phyloP scores from a whole-genome alignment of 2,329 filamentous ascomycete species.

The Drechslerella stenobrocha region DNA sequence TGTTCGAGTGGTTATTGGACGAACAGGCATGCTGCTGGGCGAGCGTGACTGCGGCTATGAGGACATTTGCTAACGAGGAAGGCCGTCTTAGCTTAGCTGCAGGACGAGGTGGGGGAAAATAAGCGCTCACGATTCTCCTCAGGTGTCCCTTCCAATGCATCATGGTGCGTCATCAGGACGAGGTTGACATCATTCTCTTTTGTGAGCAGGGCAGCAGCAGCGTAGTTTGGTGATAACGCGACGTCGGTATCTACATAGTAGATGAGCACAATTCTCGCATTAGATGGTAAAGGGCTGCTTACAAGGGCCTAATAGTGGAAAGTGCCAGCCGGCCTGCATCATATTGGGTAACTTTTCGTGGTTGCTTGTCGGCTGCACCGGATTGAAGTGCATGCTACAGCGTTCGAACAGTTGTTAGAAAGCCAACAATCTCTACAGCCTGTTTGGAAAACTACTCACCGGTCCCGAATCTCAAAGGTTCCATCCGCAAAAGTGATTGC shows the following conservation, averaged over 20 bases:
- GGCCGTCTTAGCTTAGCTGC: constrained; percentile 1
- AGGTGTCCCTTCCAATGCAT: constrained; percentile 55
- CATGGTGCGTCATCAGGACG: constrained; percentile 54
- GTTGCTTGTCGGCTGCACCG: constrained; percentile 35
- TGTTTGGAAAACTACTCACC: too few relatives aligned
- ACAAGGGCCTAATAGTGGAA: constrained; percentile 47
- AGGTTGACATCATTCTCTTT: constrained; percentile 57
- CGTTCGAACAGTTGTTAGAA: not conserved
- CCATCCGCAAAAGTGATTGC: constrained; percentile 66
- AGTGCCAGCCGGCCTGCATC: constrained; percentile 53
- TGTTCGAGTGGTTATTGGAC: constrained; percentile 58
- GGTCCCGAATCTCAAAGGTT: constrained; percentile 59
- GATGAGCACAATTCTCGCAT: too few relatives aligned
- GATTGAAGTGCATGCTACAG: constrained; percentile 47
- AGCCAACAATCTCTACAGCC: too few relatives aligned
- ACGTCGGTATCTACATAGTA: constrained; percentile 57
- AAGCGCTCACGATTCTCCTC: constrained; percentile 41
- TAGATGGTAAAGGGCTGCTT: not conserved
- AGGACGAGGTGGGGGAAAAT: not conserved
- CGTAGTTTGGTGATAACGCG: constrained; percentile 59
- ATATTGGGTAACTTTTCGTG: constrained; percentile 51
- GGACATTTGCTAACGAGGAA: constrained; percentile 52
- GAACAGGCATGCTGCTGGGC: constrained; percentile 57
- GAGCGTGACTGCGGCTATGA: constrained; percentile 56
- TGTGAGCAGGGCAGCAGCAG: constrained; percentile 58